Percentiles rank a stretch among this genome's conserved stretches.
Evolutionary conservation across 148 eudicot species (phyloP).

Genomic region (Rhododendron kiyosumense): DNA sequence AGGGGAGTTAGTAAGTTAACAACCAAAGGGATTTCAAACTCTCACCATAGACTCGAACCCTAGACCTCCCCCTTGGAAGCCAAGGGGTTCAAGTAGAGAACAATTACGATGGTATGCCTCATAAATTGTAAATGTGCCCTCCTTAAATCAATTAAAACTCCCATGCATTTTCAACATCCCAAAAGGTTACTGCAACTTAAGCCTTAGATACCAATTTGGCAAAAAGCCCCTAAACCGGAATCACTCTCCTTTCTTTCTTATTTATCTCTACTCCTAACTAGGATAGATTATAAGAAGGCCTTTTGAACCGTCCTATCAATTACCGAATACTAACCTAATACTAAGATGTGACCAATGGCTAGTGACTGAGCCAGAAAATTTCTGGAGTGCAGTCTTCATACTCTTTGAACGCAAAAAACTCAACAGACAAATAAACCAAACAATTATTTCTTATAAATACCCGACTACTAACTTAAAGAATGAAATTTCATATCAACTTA

Average conservation of each 20-base stretch:
- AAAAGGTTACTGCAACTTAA: not conserved
- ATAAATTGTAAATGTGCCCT: not conserved
- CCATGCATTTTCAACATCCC: not conserved
- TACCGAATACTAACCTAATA: not conserved
- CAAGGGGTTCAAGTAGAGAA: not conserved
- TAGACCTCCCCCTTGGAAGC: not conserved
- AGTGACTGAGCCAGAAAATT: constrained; percentile 31
- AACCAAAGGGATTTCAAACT: not conserved
- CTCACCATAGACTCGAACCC: not conserved
- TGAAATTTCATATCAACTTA: not conserved
- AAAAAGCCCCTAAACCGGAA: not conserved
- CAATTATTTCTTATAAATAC: not conserved
- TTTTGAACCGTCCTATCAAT: not conserved
- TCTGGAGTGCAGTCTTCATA: constrained; percentile 13
- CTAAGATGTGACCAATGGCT: constrained; percentile 26
- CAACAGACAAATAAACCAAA: not conserved
- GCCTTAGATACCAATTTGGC: not conserved
- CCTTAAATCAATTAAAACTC: not conserved
- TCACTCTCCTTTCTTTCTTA: not conserved
- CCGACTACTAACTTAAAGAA: not conserved
- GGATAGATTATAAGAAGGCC: not conserved
- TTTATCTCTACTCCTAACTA: not conserved
- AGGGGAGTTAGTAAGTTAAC: not conserved
- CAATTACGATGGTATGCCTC: not conserved
- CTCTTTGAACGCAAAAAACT: not conserved